Evolutionary conservation across 2,329 filamentous ascomycete genomes (phyloP), one percentile per base, ranked within the genome.

Genomic region (Phaeosphaeria sp.): DNA sequence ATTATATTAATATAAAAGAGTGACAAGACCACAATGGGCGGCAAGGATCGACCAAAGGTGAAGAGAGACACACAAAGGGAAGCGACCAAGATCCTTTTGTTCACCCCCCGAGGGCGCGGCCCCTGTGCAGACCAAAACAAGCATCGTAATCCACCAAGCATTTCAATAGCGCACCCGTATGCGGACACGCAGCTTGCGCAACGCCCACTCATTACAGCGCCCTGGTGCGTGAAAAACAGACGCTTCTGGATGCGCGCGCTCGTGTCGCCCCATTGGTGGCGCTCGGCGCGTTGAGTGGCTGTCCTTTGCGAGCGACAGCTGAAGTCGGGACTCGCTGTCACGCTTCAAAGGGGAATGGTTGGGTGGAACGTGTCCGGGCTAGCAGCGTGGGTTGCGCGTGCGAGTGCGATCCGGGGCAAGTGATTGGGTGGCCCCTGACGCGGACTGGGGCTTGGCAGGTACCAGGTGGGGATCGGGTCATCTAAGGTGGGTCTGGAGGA

Each of bases 391-490:
- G 15, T 46, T 23, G 50, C 18, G 50, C 25, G n/a, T 27, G 10
- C 21, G 17, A 39, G 17, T 17, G 43, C 11, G 6, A 7, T 21
- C 33, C 18, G 15, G 20, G n/a, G 33, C 21, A 17, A 9, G n/a
- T 54, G 52, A 54, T 54, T 54, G 52, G 52, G 7, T 48, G 44
- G 21, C 52, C 52, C 52, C 44, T 54, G 52, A 54, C 2, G 22
- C 46, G 23, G n/a, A 30, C 10, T 23, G 43, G 18, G 20, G 21
- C 52, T 54, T 54, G 52, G 52, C 52, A 54, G 52, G 52, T 42
- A 54, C 44, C 21, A 20, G 52, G 42, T 44, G 42, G 42, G 41
- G 42, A 44, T 39, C 7, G 36, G 36, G 36, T 6, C 15, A n/a
- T 22, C 18, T 44, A 18, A 44, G 42, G 20, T 44, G 42, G 42